Evolutionary conservation across 1,284 basidiomycete species (phyloP), one percentile per base, ranked within the genome.

Genomic region (Pterulicium gracile): DNA sequence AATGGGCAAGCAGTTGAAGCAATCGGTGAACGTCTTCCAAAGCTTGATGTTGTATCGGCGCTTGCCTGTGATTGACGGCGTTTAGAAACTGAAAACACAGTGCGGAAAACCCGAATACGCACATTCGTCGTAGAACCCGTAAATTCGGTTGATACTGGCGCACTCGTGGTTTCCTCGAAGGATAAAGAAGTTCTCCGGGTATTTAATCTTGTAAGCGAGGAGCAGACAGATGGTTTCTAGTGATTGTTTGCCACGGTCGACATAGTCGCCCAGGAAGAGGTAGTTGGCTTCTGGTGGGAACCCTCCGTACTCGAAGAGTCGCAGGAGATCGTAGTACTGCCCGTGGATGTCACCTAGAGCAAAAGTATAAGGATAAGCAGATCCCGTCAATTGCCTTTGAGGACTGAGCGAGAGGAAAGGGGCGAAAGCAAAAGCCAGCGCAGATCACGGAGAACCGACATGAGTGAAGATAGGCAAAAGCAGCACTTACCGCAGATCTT

Each of bases 121-220:
- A 91, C 91, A 95, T 77, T 95, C 91, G 62, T 95, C 92, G 66
- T 95, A 95, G 68, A 95, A 95, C 54, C 91, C 92, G 64, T 95
- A 95, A 67, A 95, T 93, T 64, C 91, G 78, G 70, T 94, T 94
- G 68, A 94, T 93, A 63, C 83, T 89, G 52, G 92, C 91, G 62
- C 90, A 93, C 66, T 94, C 91, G 65, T 95, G 91, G 69, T 94
- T 95, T 58, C 91, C 91, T 56, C 91, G 77, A 52, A 95, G 75
- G 61, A 95, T 89, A 70, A 95, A 95, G 68, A 95, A 95, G 73
- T 95, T 95, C 77, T 95, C 91, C 46, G 91, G 92, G 72, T 95
- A 95, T 77, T 95, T 95, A 79, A 95, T 95, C 79, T 93, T 93
- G 81, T 93, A 93, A 44, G 88, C 88, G 53, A 93, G 79, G 49